Percentiles rank a stretch among this genome's conserved stretches.
Conservation (phyloP, 169 alveolate genomes). For the Babesia bovis region DNA sequence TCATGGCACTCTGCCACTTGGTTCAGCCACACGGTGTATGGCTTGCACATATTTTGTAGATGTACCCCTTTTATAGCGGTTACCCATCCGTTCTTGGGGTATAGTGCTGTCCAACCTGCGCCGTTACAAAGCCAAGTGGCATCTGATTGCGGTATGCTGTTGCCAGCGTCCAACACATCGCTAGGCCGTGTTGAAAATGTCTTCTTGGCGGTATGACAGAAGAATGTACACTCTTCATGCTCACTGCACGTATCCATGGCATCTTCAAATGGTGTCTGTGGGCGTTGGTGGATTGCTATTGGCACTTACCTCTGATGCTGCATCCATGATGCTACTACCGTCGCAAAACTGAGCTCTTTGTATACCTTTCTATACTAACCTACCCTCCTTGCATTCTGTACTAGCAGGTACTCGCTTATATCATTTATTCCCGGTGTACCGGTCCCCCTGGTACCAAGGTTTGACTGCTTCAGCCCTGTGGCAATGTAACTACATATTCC, state of each 20-base stretch:
- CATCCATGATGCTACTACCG: slow-evolving; percentile 35
- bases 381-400: slow-evolving; percentile 58
- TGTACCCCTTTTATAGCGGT: slow-evolving; percentile 55
- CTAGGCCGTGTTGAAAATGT: background rate
- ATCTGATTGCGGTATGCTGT: slow-evolving; percentile 36
- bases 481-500: too few relatives aligned
- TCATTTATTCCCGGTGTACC: background rate
- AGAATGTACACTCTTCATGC: slow-evolving; percentile 42
- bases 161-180: slow-evolving; percentile 12
- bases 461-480: too few relatives aligned
- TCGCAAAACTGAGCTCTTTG: slow-evolving; percentile 52
- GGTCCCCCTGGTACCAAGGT: too few relatives aligned
- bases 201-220: slow-evolving; percentile 56
- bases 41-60: slow-evolving; percentile 28
- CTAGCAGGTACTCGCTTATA: slow-evolving; percentile 31
- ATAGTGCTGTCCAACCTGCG: slow-evolving; percentile 39
- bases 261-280: slow-evolving; percentile 46
- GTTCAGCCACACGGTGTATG: slow-evolving; percentile 39
- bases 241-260: slow-evolving; percentile 12
- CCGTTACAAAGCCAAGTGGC: slow-evolving; percentile 63
- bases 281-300: background rate
- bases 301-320: slow-evolving; percentile 34
- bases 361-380: background rate
- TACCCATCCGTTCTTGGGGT: slow-evolving; percentile 64
- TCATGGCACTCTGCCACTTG: slow-evolving; percentile 49